Evolutionary conservation across 1,139 yeast species (phyloP).

Genomic region (Debaryomyces coudertii): DNA sequence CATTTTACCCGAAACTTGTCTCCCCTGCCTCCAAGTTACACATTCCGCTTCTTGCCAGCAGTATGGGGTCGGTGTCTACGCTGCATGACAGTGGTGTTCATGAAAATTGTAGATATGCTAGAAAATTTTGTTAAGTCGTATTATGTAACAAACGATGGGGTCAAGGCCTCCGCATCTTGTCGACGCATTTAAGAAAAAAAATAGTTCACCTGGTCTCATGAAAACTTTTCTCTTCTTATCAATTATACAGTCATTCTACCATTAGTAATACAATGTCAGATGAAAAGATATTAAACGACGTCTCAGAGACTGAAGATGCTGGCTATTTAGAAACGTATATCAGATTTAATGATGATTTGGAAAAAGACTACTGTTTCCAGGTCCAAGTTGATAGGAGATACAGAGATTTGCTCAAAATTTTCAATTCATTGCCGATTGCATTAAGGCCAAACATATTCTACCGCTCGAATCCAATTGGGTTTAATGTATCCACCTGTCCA

Average conservation of each 20-base stretch:
- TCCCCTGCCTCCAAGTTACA: neutral
- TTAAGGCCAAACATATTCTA: constrained; percentile 82
- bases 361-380: constrained; percentile 88
- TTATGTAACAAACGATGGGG: constrained; percentile 9
- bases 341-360: constrained; percentile 82
- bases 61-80: neutral
- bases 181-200: constrained; percentile 8
- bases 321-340: constrained; percentile 67
- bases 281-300: constrained; percentile 15
- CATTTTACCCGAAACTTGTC: neutral
- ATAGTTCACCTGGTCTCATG: neutral
- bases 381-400: constrained; percentile 62
- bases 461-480: constrained; percentile 63
- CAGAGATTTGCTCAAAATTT: constrained; percentile 60
- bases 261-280: constrained; percentile 9
- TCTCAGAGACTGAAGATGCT: constrained; percentile 22
- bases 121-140: neutral
- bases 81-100: neutral
- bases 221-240: constrained; percentile 2
- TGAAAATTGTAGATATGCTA: neutral
- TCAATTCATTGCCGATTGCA: constrained; percentile 68
- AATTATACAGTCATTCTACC: neutral
- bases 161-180: constrained; percentile 6
- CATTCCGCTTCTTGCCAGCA: no score
- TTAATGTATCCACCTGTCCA: constrained; percentile 71